Conservation (phyloP, 2,329 filamentous ascomycete genomes). For the Daldinia sp. region DNA sequence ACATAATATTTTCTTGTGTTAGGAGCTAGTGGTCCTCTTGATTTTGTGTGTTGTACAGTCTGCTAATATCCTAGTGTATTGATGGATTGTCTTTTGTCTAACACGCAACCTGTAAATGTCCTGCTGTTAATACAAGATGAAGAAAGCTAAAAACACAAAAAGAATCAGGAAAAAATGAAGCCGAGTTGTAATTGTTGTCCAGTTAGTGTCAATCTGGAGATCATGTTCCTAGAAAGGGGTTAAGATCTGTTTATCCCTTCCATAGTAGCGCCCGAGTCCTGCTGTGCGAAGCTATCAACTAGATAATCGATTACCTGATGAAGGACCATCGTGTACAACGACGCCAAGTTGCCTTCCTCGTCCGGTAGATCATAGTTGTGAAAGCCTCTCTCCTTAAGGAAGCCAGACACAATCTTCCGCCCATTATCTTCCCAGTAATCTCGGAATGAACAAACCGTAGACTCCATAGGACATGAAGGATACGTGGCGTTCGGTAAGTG, state of each 20-base stretch:
- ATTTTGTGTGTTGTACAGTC: too few species aligned
- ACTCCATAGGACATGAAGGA: constrained; percentile 9
- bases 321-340: constrained; percentile 2
- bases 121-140: too few species aligned
- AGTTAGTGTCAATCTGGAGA: too few species aligned
- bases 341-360: background rate
- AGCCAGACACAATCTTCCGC: constrained; percentile 13
- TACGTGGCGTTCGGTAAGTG: constrained; percentile 3
- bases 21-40: too few species aligned
- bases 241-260: background rate
- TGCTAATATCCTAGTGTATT: too few species aligned
- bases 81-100: too few species aligned
- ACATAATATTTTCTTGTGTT: too few species aligned
- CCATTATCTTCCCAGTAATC: constrained; percentile 34
- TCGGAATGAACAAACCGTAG: constrained; percentile 20
- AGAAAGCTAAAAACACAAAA: too few species aligned
- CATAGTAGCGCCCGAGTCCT: background rate
- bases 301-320: constrained; percentile 3
- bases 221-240: too few species aligned
- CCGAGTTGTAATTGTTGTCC: too few species aligned
- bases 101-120: too few species aligned
- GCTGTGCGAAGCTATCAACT: constrained; percentile 8
- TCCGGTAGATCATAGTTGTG: background rate
- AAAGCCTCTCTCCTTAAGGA: constrained; percentile 14
- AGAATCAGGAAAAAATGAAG: too few species aligned